A percentile compares a stretch with the other conserved stretches of the same genome.
Evolutionary conservation across 768 basidiomycete species (phyloP).

Genomic region (Auricularia sp.): DNA sequence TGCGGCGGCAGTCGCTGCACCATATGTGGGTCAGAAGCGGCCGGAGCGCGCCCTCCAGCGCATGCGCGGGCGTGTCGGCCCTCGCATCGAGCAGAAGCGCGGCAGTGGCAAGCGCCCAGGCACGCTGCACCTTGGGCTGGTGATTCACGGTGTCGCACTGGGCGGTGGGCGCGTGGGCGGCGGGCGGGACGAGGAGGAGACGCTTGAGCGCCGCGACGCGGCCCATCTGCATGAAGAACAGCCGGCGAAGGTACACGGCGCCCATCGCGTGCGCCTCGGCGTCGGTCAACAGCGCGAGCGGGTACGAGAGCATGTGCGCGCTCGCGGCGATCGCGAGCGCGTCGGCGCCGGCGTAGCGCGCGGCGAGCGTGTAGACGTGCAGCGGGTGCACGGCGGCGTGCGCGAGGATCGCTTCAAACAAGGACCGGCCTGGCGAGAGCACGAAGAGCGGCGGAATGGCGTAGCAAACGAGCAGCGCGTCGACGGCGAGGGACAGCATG

Average conservation of each 20-base stretch:
- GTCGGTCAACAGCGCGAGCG: constrained; percentile 11
- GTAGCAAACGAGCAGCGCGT: constrained; percentile 2
- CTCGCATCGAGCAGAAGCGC: too few species aligned
- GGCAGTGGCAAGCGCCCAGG: too few species aligned
- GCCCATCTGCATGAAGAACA: constrained; percentile 28
- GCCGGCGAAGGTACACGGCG: constrained; percentile 30
- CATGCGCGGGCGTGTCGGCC: constrained; percentile 59
- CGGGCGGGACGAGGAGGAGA: constrained; percentile 19
- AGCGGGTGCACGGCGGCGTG: constrained; percentile 54
- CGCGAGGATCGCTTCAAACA: constrained; percentile 47
- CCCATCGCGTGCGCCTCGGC: constrained; percentile 7
- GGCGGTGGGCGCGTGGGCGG: constrained; percentile 12
- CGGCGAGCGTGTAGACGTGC: constrained; percentile 12
- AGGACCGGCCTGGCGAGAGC: not conserved
- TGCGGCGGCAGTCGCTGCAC: constrained; percentile 57
- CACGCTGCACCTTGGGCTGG: constrained; percentile 16
- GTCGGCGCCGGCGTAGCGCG: constrained; percentile 7
- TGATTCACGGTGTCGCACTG: too few species aligned
- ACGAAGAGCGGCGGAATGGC: not conserved
- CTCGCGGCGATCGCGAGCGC: constrained; percentile 10
- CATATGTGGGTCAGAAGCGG: constrained; percentile 59
- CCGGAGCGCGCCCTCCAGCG: constrained; percentile 61
- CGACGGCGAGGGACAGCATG: not conserved
- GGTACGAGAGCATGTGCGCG: constrained; percentile 6
- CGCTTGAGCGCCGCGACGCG: constrained; percentile 26